Percentiles rank a stretch among this genome's conserved stretches.
These are phyloP conservation scores for Rhypophila decipiens DNA, from an alignment of 495 filamentous ascomycete species.

Conservation along the genomic window DNA sequence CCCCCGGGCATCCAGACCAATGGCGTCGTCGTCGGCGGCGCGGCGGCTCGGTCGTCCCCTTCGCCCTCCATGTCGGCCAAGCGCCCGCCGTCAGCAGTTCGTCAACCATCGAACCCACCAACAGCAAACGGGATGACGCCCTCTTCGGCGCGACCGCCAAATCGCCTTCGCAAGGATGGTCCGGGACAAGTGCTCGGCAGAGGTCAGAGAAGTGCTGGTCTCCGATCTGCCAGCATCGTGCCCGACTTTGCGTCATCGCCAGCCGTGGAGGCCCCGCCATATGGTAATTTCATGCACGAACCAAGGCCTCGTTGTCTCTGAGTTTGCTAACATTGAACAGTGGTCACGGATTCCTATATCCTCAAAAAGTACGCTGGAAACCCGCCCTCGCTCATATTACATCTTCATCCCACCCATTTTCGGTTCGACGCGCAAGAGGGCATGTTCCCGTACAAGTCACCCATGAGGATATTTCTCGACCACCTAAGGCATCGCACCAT, in stretches of 20 bases:
- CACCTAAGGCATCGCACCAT: conserved; percentile 50
- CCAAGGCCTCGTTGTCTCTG: not conserved
- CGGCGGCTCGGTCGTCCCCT: conserved; percentile 56
- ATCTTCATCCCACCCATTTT: conserved; percentile 79
- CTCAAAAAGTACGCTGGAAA: conserved; percentile 72
- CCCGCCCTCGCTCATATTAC: conserved; percentile 76
- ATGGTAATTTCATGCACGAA: conserved; percentile 26
- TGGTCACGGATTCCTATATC: conserved; percentile 67
- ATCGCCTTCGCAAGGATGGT: conserved; percentile 46
- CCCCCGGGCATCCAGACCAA: conserved; percentile 65
- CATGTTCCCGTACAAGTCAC: conserved; percentile 81
- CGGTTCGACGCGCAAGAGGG: conserved; percentile 93
- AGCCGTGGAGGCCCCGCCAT: conserved; percentile 38
- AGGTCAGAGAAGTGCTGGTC: conserved; percentile 34
- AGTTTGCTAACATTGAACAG: conserved; percentile 28
- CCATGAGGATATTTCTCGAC: conserved; percentile 78
- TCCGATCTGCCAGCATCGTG: conserved; percentile 39
- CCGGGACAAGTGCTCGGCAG: conserved; percentile 29
- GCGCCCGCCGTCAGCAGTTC: conserved; percentile 42
- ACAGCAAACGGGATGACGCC: conserved; percentile 30
- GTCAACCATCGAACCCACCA: conserved; percentile 33
- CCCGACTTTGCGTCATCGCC: conserved; percentile 30
- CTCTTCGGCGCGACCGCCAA: conserved; percentile 40
- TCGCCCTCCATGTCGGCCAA: conserved; percentile 62
- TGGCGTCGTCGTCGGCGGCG: conserved; percentile 44